Evolutionary conservation across 192 early-diverging fungal genomes (phyloP), one percentile per base, ranked within the genome.

Genomic region (Mortierella claussenii): DNA sequence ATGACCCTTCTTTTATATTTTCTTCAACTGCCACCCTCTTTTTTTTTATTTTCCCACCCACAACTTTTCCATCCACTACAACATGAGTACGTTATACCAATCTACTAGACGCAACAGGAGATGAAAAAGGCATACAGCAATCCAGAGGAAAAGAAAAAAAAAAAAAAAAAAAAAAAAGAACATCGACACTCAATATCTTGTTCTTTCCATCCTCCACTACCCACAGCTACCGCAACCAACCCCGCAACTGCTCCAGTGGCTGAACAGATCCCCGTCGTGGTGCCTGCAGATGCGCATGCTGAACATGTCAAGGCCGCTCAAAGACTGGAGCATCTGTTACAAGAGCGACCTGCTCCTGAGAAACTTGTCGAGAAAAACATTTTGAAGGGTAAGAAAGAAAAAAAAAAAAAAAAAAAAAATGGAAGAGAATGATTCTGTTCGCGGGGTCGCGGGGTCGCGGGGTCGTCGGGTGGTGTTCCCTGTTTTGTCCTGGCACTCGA

Each of bases 361-460:
- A 43, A 79, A 8, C 74, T 88, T 33, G 59, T 88, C 10, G 80
- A 90, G 54, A 83, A 85, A 34, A 83, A 89, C 21, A 90, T 91
- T 27, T 54, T 89, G 5, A 59, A 69, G 45, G 66, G 66, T 69
- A 43, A 10, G 27, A 7, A 36, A n/a, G n/a, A n/a, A n/a, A n/a
- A n/a, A n/a, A n/a, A n/a, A n/a, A n/a, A n/a, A n/a, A n/a, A n/a
- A n/a, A n/a, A n/a, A n/a, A n/a, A n/a, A n/a, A n/a, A n/a, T n/a
- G n/a, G n/a, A n/a, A n/a, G n/a, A n/a, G n/a, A n/a, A n/a, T n/a
- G n/a, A n/a, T n/a, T n/a, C n/a, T n/a, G n/a, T n/a, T n/a, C n/a
- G n/a, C n/a, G n/a, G n/a, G n/a, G n/a, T n/a, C n/a, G n/a, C n/a
- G n/a, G n/a, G n/a, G n/a, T n/a, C n/a, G n/a, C n/a, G n/a, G n/a